These are phyloP conservation scores for Penicillium manginii DNA, from an alignment of 495 filamentous ascomycete genomes.

Conservation along the genomic window DNA sequence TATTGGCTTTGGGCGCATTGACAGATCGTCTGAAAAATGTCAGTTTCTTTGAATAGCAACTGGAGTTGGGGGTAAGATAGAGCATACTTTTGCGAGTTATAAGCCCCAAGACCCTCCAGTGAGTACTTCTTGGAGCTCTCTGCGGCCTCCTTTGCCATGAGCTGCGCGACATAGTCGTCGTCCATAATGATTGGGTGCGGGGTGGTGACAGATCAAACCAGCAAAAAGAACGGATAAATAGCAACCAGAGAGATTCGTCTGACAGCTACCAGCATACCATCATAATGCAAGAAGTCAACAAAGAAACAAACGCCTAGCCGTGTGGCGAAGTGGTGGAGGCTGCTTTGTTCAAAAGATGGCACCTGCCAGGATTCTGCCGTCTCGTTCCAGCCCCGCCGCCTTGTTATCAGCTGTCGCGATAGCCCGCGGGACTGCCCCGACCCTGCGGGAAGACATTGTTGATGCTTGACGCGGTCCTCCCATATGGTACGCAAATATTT, in stretches of 20 bases:
- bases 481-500: too few relatives aligned
- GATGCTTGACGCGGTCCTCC: not conserved
- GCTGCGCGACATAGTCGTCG: conserved; percentile 75
- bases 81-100: conserved; percentile 68
- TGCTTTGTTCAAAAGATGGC: conserved; percentile 6
- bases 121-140: conserved; percentile 73
- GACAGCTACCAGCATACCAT: not conserved
- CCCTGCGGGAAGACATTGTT: not conserved
- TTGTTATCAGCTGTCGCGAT: conserved; percentile 9
- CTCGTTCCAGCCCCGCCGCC: conserved; percentile 17
- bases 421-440: conserved; percentile 5
- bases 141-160: conserved; percentile 75
- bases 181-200: conserved; percentile 43
- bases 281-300: not conserved
- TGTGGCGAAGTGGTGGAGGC: not conserved
- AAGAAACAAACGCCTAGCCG: not conserved
- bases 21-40: conserved; percentile 49
- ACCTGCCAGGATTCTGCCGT: conserved; percentile 16
- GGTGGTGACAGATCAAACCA: not conserved
- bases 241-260: not conserved
- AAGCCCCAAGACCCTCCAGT: conserved; percentile 70
- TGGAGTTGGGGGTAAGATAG: not conserved
- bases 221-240: not conserved
- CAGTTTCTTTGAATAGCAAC: not conserved
- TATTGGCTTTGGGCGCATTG: conserved; percentile 87